Base-by-base conservation (phyloP, 176 grass and related monocot genomes). In the Oryza coarctata region DNA sequence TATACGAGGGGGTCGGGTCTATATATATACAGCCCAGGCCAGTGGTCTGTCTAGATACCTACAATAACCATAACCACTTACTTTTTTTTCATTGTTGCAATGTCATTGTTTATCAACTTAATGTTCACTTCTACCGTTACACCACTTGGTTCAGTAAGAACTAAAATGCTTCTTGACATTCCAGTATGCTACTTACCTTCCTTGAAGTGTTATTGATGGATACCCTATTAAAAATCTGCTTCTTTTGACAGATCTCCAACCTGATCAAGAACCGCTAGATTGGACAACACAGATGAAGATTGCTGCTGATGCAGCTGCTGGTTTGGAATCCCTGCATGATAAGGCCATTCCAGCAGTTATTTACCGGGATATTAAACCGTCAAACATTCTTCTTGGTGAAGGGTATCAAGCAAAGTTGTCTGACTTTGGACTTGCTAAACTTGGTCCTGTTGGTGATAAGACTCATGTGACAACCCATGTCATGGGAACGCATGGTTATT, bases 221-320 rank as follows among this genome's bases (percentile, higher is more conserved):
- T 47, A 83, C 7, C 27, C 43, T 35, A 66, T 74, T 78, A 57
- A 65, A 50, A 43, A 34, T 20, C 26, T 32, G 50, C 30, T 55
- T 20, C 12, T 87, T 79, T 74, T 10, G 25, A 79, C 74, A 97
- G 94, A 97, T 80, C 58, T 89, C 81, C 43, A 31, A 31, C 86
- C 86, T 9, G 74, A 83, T 76, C 86, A 87, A 77, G 73, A 86
- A 38, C 84, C 84, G 27, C 70, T 94, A 52, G 91, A 97, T 69
- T 97, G 94, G 94, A 85, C 33, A 57, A 94, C 91, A 25, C 80
- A 91, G 78, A 97, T 97, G 91, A 93, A 87, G 70, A 97, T 97
- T 75, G 88, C 81, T 82, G 86, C 89, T 65, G 88, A 74, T 64
- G 94, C 94, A 44, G 94, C 94, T 63, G 82, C 83, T 89, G 91